Evolutionary conservation across 2,329 filamentous ascomycete species (phyloP).

Genomic region (Claviceps sp.): DNA sequence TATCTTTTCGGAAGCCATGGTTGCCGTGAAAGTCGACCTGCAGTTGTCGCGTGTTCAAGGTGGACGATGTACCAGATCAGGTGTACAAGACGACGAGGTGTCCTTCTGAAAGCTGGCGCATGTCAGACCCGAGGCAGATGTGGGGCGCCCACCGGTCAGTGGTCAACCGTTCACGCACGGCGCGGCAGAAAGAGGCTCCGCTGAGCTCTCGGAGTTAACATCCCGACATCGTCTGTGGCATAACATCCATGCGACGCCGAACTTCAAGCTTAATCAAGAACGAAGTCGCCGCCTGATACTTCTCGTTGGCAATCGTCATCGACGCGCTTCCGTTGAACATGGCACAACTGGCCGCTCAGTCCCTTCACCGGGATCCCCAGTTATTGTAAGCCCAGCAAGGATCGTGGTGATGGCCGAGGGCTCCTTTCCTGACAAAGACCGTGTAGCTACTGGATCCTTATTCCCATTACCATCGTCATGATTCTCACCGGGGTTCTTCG

Average conservation of each 20-base stretch:
- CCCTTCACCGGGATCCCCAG: conserved; percentile 96
- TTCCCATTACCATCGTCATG: conserved; percentile 97
- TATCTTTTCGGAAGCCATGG: conserved; percentile 39
- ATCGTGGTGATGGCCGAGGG: not conserved
- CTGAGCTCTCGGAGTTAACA: not conserved
- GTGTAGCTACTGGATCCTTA: conserved; percentile 90
- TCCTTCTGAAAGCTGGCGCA: conserved; percentile 1
- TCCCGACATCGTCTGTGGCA: not conserved
- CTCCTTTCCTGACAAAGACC: not conserved
- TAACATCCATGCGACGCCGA: not conserved
- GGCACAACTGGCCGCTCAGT: conserved; percentile 78
- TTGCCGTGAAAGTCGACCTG: conserved; percentile 1
- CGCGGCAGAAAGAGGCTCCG: conserved; percentile 3
- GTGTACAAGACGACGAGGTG: conserved; percentile 1
- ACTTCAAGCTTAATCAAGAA: not conserved
- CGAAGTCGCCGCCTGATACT: not conserved
- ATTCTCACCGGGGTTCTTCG: conserved; percentile 89
- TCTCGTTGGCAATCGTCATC: not conserved
- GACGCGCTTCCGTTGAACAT: conserved; percentile 32
- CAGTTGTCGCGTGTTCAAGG: not conserved
- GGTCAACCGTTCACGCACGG: not conserved
- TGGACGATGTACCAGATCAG: not conserved
- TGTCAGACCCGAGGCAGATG: not conserved
- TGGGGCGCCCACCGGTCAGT: not conserved
- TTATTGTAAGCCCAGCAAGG: conserved; percentile 59